Conservation (phyloP, 768 basidiomycete species). For the Chiua virens region DNA sequence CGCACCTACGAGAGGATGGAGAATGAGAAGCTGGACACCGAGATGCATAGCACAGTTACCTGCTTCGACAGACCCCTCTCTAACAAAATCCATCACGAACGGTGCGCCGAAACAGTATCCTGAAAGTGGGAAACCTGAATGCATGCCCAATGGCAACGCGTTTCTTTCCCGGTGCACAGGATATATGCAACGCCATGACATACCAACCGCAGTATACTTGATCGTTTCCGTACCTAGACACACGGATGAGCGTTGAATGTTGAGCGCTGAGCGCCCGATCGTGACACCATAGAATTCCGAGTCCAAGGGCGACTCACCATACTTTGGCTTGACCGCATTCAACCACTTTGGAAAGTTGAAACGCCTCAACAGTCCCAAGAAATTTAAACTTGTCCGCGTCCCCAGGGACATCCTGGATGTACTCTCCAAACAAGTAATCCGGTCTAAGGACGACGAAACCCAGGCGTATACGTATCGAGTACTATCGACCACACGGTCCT, state of each 20-base stretch:
- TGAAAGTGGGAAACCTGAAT: constrained; percentile 12
- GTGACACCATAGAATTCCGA: too few relatives aligned
- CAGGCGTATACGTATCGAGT: too few relatives aligned
- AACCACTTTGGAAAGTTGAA: constrained; percentile 57
- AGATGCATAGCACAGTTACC: too few relatives aligned
- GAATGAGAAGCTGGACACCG: too few relatives aligned
- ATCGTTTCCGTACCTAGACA: constrained; percentile 31
- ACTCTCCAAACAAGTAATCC: constrained; percentile 60
- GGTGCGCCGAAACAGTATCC: constrained; percentile 61
- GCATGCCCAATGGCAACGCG: too few relatives aligned
- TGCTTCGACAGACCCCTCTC: too few relatives aligned
- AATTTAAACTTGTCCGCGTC: constrained; percentile 28
- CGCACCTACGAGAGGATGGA: too few relatives aligned
- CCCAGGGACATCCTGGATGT: constrained; percentile 36
- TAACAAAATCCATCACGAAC: too few relatives aligned
- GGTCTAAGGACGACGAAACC: constrained; percentile 58
- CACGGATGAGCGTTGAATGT: too few relatives aligned
- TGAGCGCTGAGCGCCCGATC: too few relatives aligned
- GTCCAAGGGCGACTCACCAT: constrained; percentile 35
- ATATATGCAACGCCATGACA: constrained; percentile 4
- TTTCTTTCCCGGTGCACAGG: too few relatives aligned
- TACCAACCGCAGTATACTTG: constrained; percentile 45
- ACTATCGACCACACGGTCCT: too few relatives aligned
- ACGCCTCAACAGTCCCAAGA: constrained; percentile 44
- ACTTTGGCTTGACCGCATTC: constrained; percentile 44